A percentile compares a stretch with the other conserved stretches of the same genome.
Evolutionary conservation across 306 rosid species (phyloP).

Genomic region (Argentina anserina): DNA sequence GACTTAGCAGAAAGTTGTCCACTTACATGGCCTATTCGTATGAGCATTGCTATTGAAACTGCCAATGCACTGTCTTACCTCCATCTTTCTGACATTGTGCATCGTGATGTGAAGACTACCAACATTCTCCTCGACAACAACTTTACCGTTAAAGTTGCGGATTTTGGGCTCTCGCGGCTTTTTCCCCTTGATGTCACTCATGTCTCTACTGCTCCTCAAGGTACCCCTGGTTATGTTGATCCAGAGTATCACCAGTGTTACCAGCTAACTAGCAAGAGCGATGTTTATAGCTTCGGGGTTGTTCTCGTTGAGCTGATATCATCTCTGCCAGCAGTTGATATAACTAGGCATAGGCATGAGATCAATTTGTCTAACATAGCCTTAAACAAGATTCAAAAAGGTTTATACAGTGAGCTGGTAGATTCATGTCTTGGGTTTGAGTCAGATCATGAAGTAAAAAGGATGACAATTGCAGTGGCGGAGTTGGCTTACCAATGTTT

Average conservation of each 20-base stretch:
- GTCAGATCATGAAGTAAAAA: constrained; percentile 35
- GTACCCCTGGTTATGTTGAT: constrained; percentile 74
- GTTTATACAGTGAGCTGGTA: constrained; percentile 43
- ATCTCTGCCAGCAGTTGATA: constrained; percentile 62
- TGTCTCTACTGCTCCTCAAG: constrained; percentile 78
- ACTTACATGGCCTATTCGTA: constrained; percentile 53
- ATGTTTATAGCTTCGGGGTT: constrained; percentile 77
- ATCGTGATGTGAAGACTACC: constrained; percentile 72
- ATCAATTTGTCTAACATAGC: constrained; percentile 57
- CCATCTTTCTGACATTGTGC: constrained; percentile 67
- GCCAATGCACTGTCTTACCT: constrained; percentile 67
- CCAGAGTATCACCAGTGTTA: constrained; percentile 67
- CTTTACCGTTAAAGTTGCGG: constrained; percentile 64
- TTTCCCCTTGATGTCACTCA: constrained; percentile 56
- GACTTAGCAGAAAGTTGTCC: constrained; percentile 33
- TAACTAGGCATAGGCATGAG: constrained; percentile 51
- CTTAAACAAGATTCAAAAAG: constrained; percentile 37
- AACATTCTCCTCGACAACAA: constrained; percentile 59
- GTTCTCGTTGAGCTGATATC: constrained; percentile 68
- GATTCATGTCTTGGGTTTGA: constrained; percentile 58
- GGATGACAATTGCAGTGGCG: constrained; percentile 52
- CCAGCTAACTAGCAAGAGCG: constrained; percentile 66
- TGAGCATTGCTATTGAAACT: constrained; percentile 68
- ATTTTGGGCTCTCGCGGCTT: constrained; percentile 70
- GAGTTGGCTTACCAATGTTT: constrained; percentile 65